phyloP scores from a whole-genome alignment of 768 basidiomycete species.

The Mycena belliarum region DNA sequence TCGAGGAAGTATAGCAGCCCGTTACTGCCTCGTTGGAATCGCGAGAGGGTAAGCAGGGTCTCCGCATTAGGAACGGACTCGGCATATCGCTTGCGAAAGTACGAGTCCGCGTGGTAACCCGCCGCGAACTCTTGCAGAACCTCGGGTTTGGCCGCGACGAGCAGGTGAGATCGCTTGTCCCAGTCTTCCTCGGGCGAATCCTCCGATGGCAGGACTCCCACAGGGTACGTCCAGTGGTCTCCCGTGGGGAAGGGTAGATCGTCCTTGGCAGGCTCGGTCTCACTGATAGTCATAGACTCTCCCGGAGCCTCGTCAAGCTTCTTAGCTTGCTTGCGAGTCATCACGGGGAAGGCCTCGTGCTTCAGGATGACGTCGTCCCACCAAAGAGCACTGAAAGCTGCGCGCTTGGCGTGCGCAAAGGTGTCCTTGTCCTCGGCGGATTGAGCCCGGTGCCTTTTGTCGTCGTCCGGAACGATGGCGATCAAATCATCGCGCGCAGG shows the following conservation, averaged over 20 bases:
- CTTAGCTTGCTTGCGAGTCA: background rate
- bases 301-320: background rate
- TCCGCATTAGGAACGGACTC: background rate
- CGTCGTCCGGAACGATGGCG: background rate
- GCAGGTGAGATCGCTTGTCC: background rate
- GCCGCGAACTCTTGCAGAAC: background rate
- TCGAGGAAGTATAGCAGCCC: slow-evolving; percentile 8
- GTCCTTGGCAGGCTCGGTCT: background rate
- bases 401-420: background rate
- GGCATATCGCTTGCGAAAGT: background rate
- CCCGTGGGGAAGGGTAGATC: slow-evolving; percentile 2
- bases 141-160: background rate
- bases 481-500: background rate
- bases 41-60: background rate
- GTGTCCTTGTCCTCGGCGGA: background rate
- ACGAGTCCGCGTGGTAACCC: background rate
- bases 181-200: background rate
- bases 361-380: background rate
- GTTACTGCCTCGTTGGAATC: background rate
- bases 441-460: background rate
- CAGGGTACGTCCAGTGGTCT: too few relatives aligned
- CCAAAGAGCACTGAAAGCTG: background rate
- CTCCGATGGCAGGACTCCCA: background rate
- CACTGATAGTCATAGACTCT: background rate
- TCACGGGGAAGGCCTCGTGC: background rate